Base-by-base conservation (phyloP, 208 protist species). In the Trypanosoma scelopori region DNA sequence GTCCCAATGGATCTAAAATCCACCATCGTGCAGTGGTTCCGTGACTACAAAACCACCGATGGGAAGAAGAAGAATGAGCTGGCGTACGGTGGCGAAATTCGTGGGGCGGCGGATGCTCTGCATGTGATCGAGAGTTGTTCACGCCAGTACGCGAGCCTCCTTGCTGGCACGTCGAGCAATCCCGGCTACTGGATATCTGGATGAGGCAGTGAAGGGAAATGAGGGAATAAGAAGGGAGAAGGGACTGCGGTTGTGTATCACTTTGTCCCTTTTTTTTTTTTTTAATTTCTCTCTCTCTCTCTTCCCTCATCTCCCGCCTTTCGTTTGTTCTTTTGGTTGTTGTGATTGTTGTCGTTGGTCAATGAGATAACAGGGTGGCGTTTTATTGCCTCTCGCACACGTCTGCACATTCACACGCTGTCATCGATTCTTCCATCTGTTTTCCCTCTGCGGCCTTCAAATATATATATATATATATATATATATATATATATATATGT, bases 11-110 rank as follows among this genome's bases (percentile, higher is more conserved):
- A 76, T 1, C 47, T 91, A 9, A 71, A 77, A 57, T 55, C 62
- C 7, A 62, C 45, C 3, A 84, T 98, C 49, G 55, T 88, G 0
- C 65, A 91, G 55, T 98, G 94, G 93, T 97, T 97, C 55, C 72
- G 77, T 41, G 88, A 92, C 55, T 98, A 98, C 74, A 98, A 98
- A 64, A 95, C 91, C 20, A 80, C 91, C 12, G 94, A 98, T 42
- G 92, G 92, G 9, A 97, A 97, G 73, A 76, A 78, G 46, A 74
- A 78, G 66, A 98, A 98, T 66, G 78, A 85, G 39, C 94, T 97
- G 47, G 88, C 72, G 11, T 93, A 93, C 48, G 52, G 80, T 22
- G 83, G 74, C 3, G 74, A 89, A 41, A 79, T 96, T 25, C 67
- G 67, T 32, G 79, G 62, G 13, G 77, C 70, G 1, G 80, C 92